Conservation (phyloP, 176 grass and related monocot genomes). For the Oryza coarctata region DNA sequence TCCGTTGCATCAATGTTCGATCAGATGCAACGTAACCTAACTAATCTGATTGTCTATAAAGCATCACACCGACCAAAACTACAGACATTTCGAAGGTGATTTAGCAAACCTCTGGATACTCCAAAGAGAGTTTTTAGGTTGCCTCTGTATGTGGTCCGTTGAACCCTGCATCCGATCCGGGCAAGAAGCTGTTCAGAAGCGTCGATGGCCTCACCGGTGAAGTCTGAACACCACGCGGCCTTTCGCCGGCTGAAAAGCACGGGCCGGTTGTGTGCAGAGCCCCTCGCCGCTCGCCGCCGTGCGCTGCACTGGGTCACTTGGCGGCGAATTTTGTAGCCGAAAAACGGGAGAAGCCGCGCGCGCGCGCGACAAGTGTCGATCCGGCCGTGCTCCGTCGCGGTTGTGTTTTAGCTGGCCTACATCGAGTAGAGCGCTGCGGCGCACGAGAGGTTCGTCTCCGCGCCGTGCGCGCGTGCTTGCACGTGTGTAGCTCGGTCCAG, state of each 20-base stretch:
- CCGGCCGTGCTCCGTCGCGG: neutral
- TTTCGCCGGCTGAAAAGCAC: neutral
- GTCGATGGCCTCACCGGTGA: no score
- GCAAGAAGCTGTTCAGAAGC: neutral
- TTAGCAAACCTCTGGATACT: neutral
- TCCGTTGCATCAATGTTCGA: neutral
- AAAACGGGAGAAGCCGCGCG: neutral
- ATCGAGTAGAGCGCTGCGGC: neutral
- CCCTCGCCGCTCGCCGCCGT: no score
- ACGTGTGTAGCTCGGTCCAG: neutral
- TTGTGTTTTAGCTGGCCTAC: neutral
- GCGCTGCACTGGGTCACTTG: neutral
- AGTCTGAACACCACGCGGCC: neutral
- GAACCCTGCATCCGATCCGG: neutral
- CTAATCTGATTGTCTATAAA: neutral
- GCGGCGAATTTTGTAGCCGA: neutral
- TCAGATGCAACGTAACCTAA: neutral
- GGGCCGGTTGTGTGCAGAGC: no score
- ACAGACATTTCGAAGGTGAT: neutral
- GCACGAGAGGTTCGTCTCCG: slow-evolving; percentile 10
- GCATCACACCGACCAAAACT: neutral
- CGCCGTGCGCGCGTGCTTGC: neutral
- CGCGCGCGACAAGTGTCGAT: neutral
- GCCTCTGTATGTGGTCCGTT: neutral
- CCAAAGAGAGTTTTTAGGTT: no score